These are phyloP conservation scores for Pilasporangium apinafurcum DNA, from an alignment of 352 stramenopile genomes.

Conservation along the genomic window DNA sequence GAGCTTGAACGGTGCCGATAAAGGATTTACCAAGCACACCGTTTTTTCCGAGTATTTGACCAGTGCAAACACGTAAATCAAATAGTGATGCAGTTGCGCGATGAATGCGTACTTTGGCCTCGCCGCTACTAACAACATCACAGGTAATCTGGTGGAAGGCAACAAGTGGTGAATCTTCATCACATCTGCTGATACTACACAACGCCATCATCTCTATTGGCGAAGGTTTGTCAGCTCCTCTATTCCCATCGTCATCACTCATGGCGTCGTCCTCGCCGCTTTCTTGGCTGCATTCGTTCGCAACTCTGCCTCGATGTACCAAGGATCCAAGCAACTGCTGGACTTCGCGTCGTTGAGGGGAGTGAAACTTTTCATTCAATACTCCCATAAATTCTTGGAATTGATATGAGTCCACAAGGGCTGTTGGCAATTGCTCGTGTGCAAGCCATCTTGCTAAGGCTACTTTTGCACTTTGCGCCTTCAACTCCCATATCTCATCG, in stretches of 20 bases:
- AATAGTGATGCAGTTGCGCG: constrained; percentile 21
- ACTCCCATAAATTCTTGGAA: constrained; percentile 28
- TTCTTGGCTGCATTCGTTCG: neutral
- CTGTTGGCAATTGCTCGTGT: constrained; percentile 32
- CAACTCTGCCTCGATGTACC: neutral
- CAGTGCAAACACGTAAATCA: constrained; percentile 25
- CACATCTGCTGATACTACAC: constrained; percentile 10
- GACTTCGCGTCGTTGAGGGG: constrained; percentile 19
- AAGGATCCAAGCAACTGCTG: constrained; percentile 14
- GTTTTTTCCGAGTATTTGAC: constrained; percentile 20
- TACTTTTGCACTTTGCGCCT: constrained; percentile 15
- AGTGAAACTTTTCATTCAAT: constrained; percentile 27
- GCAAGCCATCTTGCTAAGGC: constrained; percentile 33
- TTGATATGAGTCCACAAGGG: constrained; percentile 24
- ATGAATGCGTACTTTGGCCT: constrained; percentile 28
- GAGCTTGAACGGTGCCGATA: constrained; percentile 24
- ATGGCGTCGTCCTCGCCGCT: neutral
- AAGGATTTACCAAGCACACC: constrained; percentile 35
- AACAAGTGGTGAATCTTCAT: constrained; percentile 20
- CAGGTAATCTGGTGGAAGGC: constrained; percentile 19
- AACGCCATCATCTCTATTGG: constrained; percentile 16
- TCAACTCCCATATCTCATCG: neutral
- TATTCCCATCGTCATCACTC: neutral
- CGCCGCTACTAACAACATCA: constrained; percentile 8
- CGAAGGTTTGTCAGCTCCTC: neutral